Evolutionary conservation across 2,329 filamentous ascomycete genomes (phyloP).

Genomic region (Xylaria sp.): DNA sequence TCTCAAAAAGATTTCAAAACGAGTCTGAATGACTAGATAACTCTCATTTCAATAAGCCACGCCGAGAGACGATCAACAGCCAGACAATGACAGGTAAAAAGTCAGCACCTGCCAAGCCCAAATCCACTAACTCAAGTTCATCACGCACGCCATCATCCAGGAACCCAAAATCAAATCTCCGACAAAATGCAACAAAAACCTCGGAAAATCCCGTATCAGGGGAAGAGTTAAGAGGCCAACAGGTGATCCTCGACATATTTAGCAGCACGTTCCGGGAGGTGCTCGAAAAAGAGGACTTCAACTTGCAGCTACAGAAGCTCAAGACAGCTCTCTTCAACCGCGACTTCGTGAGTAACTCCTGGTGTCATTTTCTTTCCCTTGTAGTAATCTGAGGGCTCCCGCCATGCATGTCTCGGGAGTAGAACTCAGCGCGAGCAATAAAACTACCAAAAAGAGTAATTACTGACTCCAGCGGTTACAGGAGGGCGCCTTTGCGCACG

Average conservation of each 20-base stretch:
- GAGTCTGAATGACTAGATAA: too few species aligned
- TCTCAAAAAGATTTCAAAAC: too few species aligned
- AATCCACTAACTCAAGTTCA: background rate
- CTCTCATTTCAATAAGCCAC: too few species aligned
- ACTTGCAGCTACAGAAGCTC: slow-evolving; percentile 73
- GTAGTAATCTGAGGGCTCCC: too few species aligned
- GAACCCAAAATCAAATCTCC: background rate
- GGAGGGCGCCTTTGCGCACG: slow-evolving; percentile 73
- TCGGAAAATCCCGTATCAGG: background rate
- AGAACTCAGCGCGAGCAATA: too few species aligned
- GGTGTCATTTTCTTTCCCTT: too few species aligned
- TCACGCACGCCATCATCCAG: too few species aligned
- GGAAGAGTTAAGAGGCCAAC: slow-evolving; percentile 28
- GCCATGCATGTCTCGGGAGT: too few species aligned
- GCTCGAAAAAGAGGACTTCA: slow-evolving; percentile 53
- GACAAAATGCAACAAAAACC: background rate
- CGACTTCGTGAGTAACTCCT: too few species aligned
- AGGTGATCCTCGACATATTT: slow-evolving; percentile 37
- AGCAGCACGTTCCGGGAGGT: slow-evolving; percentile 58
- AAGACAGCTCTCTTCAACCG: slow-evolving; percentile 86
- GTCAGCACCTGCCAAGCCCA: slow-evolving; percentile 10
- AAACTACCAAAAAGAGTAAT: too few species aligned
- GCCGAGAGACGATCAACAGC: too few species aligned
- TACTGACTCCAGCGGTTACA: too few species aligned
- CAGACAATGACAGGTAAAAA: slow-evolving; percentile 14